Conservation (phyloP, 768 basidiomycete genomes). For the Pleurotus cornucopiae region DNA sequence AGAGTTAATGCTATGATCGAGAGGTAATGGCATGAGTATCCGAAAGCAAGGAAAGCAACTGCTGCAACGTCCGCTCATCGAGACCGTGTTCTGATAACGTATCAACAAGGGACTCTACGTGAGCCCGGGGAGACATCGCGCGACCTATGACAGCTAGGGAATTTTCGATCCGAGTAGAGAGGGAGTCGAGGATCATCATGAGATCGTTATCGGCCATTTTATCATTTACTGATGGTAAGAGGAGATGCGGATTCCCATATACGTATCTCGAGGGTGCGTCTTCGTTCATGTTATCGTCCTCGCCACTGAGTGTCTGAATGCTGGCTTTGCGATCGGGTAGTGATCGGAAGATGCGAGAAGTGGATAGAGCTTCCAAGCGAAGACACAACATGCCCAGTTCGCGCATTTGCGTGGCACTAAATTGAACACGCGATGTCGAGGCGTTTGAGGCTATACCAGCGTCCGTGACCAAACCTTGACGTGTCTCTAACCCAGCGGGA, state of each 20-base stretch:
- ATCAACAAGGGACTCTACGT: constrained; percentile 27
- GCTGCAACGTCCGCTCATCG: constrained; percentile 44
- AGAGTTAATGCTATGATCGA: no score
- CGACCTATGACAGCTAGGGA: constrained; percentile 39
- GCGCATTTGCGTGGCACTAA: constrained; percentile 70
- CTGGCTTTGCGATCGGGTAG: constrained; percentile 41
- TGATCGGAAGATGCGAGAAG: constrained; percentile 54
- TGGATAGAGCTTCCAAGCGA: constrained; percentile 73
- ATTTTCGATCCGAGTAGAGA: constrained; percentile 76
- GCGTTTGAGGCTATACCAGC: constrained; percentile 25
- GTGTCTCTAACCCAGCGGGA: constrained; percentile 66
- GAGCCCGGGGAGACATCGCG: constrained; percentile 18
- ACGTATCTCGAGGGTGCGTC: constrained; percentile 34
- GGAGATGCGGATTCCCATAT: constrained; percentile 54
- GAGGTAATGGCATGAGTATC: no score
- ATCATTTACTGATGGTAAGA: constrained; percentile 67
- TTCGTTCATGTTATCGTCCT: constrained; percentile 14
- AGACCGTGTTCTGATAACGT: constrained; percentile 34
- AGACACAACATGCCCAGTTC: constrained; percentile 71
- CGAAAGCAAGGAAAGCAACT: constrained; percentile 25
- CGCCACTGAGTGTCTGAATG: constrained; percentile 22
- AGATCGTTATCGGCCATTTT: constrained; percentile 71
- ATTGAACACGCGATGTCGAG: constrained; percentile 52
- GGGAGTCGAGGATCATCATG: constrained; percentile 68
- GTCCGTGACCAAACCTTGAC: constrained; percentile 51